Conservation (phyloP, 176 grass and related monocot genomes). For the Aegilops umbellulata region DNA sequence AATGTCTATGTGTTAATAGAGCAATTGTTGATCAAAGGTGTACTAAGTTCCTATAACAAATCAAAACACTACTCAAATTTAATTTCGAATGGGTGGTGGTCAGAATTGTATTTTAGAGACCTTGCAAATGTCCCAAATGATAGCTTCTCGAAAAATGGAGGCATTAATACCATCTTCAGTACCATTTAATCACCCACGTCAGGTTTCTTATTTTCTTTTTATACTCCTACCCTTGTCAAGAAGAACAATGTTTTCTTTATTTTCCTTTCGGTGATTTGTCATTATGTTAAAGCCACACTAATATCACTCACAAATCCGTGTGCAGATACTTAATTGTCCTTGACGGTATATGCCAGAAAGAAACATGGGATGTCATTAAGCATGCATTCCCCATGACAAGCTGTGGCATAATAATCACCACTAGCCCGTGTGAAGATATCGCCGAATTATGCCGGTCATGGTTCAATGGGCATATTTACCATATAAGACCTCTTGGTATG, state of each 20-base stretch:
- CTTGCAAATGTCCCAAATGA: neutral
- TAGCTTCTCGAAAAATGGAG: neutral
- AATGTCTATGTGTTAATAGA: neutral
- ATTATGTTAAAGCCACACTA: neutral
- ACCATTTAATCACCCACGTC: neutral
- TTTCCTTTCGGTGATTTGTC: neutral
- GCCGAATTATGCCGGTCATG: neutral
- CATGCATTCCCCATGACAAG: neutral
- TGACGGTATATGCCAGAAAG: neutral
- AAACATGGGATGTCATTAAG: neutral
- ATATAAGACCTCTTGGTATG: neutral
- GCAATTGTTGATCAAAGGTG: neutral
- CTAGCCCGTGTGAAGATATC: neutral
- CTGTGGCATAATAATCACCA: neutral
- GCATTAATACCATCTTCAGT: neutral
- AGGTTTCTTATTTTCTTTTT: neutral
- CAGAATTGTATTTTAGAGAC: neutral
- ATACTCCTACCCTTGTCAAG: neutral
- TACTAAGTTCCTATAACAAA: neutral
- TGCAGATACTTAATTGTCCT: neutral
- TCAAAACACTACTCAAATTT: neutral
- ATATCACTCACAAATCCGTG: neutral
- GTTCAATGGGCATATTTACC: neutral
- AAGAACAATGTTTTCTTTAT: neutral
- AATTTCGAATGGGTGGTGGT: neutral